These are phyloP conservation scores for Trichoderma koningiopsis DNA, from an alignment of 2,329 filamentous ascomycete species.

Conservation along the genomic window DNA sequence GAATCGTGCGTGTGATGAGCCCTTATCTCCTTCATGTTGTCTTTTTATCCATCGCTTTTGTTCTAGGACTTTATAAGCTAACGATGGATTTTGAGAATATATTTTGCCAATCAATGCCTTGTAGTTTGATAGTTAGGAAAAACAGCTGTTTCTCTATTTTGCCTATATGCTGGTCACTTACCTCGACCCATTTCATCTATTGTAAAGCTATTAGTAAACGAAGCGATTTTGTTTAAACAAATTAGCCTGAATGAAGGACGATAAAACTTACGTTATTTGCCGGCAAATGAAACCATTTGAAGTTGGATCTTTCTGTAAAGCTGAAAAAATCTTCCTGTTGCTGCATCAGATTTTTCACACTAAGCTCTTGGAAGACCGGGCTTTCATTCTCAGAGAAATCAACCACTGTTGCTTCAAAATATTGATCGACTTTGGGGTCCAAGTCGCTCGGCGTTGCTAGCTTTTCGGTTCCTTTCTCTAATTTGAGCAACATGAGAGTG, in stretches of 20 bases:
- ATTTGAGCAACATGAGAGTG: neutral
- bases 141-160: too few species aligned
- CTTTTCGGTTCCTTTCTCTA: neutral
- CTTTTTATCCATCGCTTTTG: neutral
- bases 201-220: neutral
- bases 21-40: neutral
- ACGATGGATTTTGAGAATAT: neutral
- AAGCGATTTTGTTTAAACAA: neutral
- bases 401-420: neutral
- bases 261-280: neutral
- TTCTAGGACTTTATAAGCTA: neutral
- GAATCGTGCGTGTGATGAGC: neutral
- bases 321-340: accelerated
- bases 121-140: too few species aligned
- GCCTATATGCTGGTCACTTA: neutral
- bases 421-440: neutral
- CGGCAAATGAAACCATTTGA: neutral
- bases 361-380: neutral
- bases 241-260: too few species aligned
- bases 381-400: neutral
- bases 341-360: neutral
- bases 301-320: accelerated
- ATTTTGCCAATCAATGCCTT: neutral
- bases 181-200: conserved; percentile 10
- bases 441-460: neutral